phyloP scores from a whole-genome alignment of 108 stramenopile species.

The Nannochloropsis salina region DNA sequence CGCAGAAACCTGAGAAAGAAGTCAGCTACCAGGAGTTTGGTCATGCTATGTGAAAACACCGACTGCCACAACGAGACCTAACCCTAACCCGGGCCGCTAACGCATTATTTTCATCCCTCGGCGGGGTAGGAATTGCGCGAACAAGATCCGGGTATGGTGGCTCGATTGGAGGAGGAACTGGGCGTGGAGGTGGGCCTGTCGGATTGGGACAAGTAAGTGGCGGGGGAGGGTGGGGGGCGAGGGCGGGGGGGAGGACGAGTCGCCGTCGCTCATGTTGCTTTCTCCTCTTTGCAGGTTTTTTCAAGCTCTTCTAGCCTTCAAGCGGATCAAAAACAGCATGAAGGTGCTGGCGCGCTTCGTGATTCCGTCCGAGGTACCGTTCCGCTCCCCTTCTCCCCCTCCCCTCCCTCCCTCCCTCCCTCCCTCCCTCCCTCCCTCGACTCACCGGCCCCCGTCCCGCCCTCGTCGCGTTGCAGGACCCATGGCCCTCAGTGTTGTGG shows the following conservation, averaged over 20 bases:
- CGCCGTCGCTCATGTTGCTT: neutral
- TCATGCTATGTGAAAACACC: no score
- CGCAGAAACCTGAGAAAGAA: no score
- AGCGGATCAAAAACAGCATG: conserved; percentile 3
- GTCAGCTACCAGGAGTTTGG: no score
- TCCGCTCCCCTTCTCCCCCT: neutral
- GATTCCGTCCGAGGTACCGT: neutral
- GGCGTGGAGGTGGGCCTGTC: neutral
- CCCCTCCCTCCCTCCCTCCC: neutral
- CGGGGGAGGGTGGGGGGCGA: neutral
- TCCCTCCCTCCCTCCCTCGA: neutral
- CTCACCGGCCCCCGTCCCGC: neutral
- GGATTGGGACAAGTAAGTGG: neutral
- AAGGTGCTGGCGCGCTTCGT: neutral
- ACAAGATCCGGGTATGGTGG: neutral
- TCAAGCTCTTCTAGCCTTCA: neutral
- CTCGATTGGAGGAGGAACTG: neutral
- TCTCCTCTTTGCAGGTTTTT: neutral
- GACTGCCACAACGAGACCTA: no score
- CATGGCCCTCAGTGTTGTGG: neutral
- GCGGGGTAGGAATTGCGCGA: neutral
- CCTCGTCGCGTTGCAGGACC: neutral
- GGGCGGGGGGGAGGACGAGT: neutral
- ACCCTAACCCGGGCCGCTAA: no score
- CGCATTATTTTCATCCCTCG: neutral